phyloP scores from a whole-genome alignment of 257 asterid genomes.

The Solanum chilense region DNA sequence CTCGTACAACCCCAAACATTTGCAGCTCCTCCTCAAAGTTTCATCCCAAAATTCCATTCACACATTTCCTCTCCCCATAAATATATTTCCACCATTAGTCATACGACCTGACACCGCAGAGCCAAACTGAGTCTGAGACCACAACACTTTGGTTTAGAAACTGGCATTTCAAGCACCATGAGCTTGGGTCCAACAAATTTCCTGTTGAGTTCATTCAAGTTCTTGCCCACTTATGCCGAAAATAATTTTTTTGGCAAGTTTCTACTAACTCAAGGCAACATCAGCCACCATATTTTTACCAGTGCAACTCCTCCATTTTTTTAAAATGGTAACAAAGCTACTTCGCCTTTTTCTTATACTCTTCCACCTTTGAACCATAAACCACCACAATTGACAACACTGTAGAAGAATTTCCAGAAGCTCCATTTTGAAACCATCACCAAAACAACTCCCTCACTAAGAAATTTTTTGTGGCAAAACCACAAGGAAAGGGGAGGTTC shows the following conservation, averaged over 20 bases:
- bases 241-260: not conserved
- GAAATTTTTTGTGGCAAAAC: not conserved
- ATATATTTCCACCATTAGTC: not conserved
- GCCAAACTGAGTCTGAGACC: not conserved
- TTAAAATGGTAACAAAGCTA: not conserved
- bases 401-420: not conserved
- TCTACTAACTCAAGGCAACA: not conserved
- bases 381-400: not conserved
- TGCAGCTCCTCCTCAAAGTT: not conserved
- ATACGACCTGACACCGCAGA: not conserved
- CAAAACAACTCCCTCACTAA: not conserved
- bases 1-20: not conserved
- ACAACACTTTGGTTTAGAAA: not conserved
- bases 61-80: not conserved
- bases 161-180: not conserved
- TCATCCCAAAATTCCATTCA: not conserved
- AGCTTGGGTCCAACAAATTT: not conserved
- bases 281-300: not conserved
- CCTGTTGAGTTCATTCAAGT: not conserved
- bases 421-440: not conserved
- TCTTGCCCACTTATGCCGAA: not conserved
- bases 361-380: not conserved
- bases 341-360: not conserved
- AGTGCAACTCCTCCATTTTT: not conserved
- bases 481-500: not conserved